Evolutionary conservation across 1,139 yeast genomes (phyloP).

Genomic region (Blastobotrys proliferans): DNA sequence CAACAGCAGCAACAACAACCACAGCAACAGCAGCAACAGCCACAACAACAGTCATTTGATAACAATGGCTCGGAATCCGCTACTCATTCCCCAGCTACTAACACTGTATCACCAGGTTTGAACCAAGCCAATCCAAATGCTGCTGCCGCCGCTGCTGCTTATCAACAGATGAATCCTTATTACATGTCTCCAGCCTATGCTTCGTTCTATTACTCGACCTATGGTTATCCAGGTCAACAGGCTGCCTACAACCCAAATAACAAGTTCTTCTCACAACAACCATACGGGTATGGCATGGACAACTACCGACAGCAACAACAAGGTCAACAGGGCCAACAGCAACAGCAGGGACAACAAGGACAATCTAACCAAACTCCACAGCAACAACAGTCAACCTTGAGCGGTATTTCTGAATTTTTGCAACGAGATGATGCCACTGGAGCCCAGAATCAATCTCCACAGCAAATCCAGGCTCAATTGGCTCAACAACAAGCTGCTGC

Average conservation of each 20-base stretch:
- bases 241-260: constrained; percentile 20
- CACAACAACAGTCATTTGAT: background rate
- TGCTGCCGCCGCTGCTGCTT: constrained; percentile 19
- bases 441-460: constrained; percentile 29
- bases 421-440: constrained; percentile 32
- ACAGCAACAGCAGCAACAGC: background rate
- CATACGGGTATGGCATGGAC: constrained; percentile 23
- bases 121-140: background rate
- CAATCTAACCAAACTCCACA: constrained; percentile 22
- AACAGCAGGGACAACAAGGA: constrained; percentile 20
- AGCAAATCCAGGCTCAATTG: constrained; percentile 18
- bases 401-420: constrained; percentile 27
- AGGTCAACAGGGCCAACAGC: constrained; percentile 20
- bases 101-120: constrained; percentile 15
- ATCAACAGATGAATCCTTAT: constrained; percentile 25
- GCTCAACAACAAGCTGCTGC: constrained; percentile 15
- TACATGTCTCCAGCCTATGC: constrained; percentile 32
- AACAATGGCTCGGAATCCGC: background rate
- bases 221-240: constrained; percentile 29
- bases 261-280: constrained; percentile 29
- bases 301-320: constrained; percentile 23
- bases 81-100: background rate
- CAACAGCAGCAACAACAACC: background rate
- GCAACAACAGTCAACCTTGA: constrained; percentile 6
- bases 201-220: constrained; percentile 31